Percentiles rank a stretch among this genome's conserved stretches.
Evolutionary conservation across 2,329 filamentous ascomycete genomes (phyloP).

Genomic region (Penicillium thymicola): DNA sequence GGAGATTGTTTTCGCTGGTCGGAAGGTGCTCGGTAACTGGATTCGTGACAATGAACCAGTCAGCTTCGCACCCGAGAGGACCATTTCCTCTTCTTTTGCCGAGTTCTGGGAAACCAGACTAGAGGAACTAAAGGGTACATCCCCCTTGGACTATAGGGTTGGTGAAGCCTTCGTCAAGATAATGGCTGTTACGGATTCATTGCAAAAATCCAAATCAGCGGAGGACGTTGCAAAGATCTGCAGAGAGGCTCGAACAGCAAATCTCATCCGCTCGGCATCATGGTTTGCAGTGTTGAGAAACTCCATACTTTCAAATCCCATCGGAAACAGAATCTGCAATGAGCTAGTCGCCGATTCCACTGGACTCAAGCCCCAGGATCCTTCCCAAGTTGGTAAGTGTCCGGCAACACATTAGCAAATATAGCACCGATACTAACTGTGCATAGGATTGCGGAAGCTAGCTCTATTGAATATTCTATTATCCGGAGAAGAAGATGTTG

Average conservation of each 20-base stretch:
- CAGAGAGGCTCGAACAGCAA: slow-evolving; percentile 36
- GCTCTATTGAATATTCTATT: slow-evolving; percentile 55
- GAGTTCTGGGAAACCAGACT: slow-evolving; percentile 37
- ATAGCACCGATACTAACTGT: slow-evolving; percentile 11
- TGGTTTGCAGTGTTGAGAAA: slow-evolving; percentile 50
- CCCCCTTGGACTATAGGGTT: slow-evolving; percentile 37
- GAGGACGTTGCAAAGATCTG: slow-evolving; percentile 36
- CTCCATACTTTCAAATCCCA: slow-evolving; percentile 47
- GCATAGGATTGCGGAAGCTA: slow-evolving; percentile 48
- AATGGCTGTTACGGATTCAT: slow-evolving; percentile 32
- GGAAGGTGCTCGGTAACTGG: slow-evolving; percentile 47
- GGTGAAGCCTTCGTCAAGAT: slow-evolving; percentile 43
- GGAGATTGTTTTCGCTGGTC: slow-evolving; percentile 52
- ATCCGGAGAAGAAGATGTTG: slow-evolving; percentile 47
- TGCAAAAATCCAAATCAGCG: slow-evolving; percentile 25
- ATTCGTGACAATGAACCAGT: slow-evolving; percentile 27
- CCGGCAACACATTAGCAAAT: neutral
- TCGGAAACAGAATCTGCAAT: slow-evolving; percentile 55
- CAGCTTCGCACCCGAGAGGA: slow-evolving; percentile 12
- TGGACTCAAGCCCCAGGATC: slow-evolving; percentile 47
- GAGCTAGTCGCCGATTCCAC: slow-evolving; percentile 61
- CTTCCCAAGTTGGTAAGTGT: slow-evolving; percentile 42
- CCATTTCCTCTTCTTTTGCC: slow-evolving; percentile 24
- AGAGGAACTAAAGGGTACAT: slow-evolving; percentile 29
- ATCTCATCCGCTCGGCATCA: slow-evolving; percentile 47